Base-by-base conservation (phyloP, 805 yeast species). In the Starmerella potacharoeniae region DNA sequence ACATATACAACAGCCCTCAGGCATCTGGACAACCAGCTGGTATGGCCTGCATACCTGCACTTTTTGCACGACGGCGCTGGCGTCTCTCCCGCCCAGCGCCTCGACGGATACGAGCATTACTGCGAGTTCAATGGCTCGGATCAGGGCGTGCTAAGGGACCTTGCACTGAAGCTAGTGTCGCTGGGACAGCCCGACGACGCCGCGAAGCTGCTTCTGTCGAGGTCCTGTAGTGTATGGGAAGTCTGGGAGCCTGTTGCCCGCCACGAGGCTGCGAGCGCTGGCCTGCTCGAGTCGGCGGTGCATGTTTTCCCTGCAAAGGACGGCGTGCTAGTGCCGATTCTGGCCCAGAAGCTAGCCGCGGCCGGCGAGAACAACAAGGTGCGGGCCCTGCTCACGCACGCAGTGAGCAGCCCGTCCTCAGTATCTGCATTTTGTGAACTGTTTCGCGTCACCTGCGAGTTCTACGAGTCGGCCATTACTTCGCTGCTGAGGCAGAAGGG, bases 21-120 rank as follows among this genome's bases (percentile, higher is more conserved):
- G 52, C 58, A 69, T 5, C 65, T 77, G 0, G 81, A 79, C 55
- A 88, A 82, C 65, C 74, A 75, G 4, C 59, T 71, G 33, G 75
- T 84, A 35, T 78, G 93, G 78, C 69, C 73, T 1, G 63, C 75
- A 57, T 84, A 79, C 55, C 68, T 83, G 45, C 60, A 69, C 22
- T 79, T 75, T 66, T 79, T 80, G 0, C 69, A 69, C 46, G 51
- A 58, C 14, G 6, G 6, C 16, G 2, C 46, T 14, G 50, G 31
- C 16, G 14, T 49, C 6, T 10, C 49, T 29, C 28, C 22, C 0
- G 46, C 37, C 4, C 44, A 52, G 10, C 35, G 49, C 4, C 6
- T 28, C 16, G 50, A 17, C 6, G 51, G 41, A 5, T 41, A 30
- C 29, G 14, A 16, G 30, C 48, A 39, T 28, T 57, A 51, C 49